Evolutionary conservation across 1,284 basidiomycete genomes (phyloP), one percentile per base, ranked within the genome.

Genomic region (Marasmius sp.): DNA sequence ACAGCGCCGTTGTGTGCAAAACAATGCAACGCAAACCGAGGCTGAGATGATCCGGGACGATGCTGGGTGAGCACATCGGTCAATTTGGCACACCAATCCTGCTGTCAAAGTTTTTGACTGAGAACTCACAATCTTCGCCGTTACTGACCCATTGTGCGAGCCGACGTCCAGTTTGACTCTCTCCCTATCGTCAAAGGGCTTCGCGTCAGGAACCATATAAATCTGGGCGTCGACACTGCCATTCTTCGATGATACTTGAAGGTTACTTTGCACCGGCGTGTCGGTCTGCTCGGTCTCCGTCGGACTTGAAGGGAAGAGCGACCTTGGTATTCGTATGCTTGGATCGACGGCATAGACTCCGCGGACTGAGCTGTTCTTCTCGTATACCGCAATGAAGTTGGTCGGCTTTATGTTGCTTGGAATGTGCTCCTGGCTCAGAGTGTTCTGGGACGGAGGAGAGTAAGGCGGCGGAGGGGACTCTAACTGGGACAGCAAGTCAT

Each of bases 381-480:
- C 34, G 4, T 38, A 14, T 6, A 54, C 34, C 14, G 37, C n/a
- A 36, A 54, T 37, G 34, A 37, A 54, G 38, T 54, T 54, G 14
- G 52, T 37, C n/a, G 52, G 52, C 37, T 54, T 54, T n/a, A 54
- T 10, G 36, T 18, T 54, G 36, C 27, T n/a, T 54, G 52, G 52
- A 12, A 54, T 37, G 34, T 9, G 50, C 8, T 51, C 36, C 37
- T 14, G 9, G 33, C 52, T 37, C 16, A 22, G 48, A 18, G 20
- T 9, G 3, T 12, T 12, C 37, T n/a, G 52, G 1, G 14, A 27
- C 10, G 11, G 11, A 2, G 27, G 34, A 38, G 9, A 33, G 37
- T 54, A 54, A 14, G 52, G 52, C 16, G 73, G 71, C 64, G 70
- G 72, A 43, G 71, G 67, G 48, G 66, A 58, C 48, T 62, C 61